Percentiles rank a stretch among this genome's conserved stretches.
Evolutionary conservation across 1,284 basidiomycete species (phyloP).

Genomic region (Polyporus tsugae): DNA sequence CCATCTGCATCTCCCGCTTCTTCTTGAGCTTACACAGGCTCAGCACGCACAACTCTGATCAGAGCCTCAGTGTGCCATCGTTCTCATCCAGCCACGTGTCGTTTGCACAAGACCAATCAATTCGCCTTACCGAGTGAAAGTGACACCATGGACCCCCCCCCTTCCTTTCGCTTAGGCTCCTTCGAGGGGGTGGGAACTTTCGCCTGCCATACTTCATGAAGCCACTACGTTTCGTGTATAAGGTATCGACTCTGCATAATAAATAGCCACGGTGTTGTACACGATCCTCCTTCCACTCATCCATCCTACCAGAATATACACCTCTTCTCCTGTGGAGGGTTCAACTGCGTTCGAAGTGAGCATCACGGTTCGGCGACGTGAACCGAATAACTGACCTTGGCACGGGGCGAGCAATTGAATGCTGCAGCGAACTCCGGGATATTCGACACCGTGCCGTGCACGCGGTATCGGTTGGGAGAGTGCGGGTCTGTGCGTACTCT

Average conservation of each 20-base stretch:
- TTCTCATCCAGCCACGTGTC: not conserved
- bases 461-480: constrained; percentile 81
- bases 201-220: not conserved
- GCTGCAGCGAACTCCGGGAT: constrained; percentile 82
- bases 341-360: constrained; percentile 54
- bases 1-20: constrained; percentile 5
- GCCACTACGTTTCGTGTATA: constrained; percentile 1
- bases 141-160: not conserved
- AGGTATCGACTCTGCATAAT: not conserved
- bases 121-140: not conserved
- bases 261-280: constrained; percentile 2
- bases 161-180: not conserved
- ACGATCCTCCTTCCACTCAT: not conserved
- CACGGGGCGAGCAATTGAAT: constrained; percentile 75
- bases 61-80: not conserved
- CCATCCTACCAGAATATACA: constrained; percentile 70
- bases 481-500: constrained; percentile 90
- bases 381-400: constrained; percentile 60
- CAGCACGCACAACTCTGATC: not conserved
- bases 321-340: constrained; percentile 69
- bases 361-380: not conserved
- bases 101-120: not conserved
- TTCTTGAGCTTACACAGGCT: constrained; percentile 1
- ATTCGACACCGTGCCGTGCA: constrained; percentile 84
- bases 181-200: no score